Evolutionary conservation across 2,329 filamentous ascomycete species (phyloP).

Genomic region (Penicillium freii): DNA sequence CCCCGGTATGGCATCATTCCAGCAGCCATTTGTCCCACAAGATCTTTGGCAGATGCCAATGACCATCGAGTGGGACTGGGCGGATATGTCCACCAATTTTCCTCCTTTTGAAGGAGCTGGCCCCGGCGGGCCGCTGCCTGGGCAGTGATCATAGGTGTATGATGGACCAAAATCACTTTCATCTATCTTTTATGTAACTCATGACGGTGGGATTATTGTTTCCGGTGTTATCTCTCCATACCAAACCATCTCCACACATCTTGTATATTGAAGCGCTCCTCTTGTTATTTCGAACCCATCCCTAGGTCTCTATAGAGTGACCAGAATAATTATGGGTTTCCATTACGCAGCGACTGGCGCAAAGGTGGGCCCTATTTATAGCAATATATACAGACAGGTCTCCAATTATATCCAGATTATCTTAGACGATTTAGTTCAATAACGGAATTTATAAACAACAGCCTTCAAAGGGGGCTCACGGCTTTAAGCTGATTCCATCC

Average conservation of each 20-base stretch:
- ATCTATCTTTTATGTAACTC: constrained; percentile 11
- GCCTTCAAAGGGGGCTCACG: not conserved
- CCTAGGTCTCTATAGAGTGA: not conserved
- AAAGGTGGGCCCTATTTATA: not conserved
- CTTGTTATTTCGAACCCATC: constrained; percentile 3
- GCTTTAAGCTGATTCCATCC: constrained; percentile 12
- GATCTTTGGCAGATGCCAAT: constrained; percentile 96
- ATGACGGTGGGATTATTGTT: not conserved
- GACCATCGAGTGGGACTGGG: constrained; percentile 90
- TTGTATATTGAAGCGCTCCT: constrained; percentile 17
- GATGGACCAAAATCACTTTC: constrained; percentile 10
- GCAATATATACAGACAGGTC: constrained; percentile 1
- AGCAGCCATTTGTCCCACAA: constrained; percentile 85
- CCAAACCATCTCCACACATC: constrained; percentile 12
- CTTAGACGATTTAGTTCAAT: not conserved
- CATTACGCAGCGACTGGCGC: constrained; percentile 10
- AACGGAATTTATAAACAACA: not conserved
- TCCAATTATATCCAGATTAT: not conserved
- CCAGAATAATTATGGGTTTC: not conserved
- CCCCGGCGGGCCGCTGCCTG: constrained; percentile 24
- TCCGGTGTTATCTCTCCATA: constrained; percentile 8
- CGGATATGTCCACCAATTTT: constrained; percentile 44
- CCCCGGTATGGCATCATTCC: constrained; percentile 54
- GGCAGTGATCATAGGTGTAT: constrained; percentile 25
- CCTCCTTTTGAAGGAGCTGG: constrained; percentile 33